Evolutionary conservation across 768 basidiomycete genomes (phyloP), one percentile per base, ranked within the genome.

Genomic region (Tylopilus cervinicoccineus): DNA sequence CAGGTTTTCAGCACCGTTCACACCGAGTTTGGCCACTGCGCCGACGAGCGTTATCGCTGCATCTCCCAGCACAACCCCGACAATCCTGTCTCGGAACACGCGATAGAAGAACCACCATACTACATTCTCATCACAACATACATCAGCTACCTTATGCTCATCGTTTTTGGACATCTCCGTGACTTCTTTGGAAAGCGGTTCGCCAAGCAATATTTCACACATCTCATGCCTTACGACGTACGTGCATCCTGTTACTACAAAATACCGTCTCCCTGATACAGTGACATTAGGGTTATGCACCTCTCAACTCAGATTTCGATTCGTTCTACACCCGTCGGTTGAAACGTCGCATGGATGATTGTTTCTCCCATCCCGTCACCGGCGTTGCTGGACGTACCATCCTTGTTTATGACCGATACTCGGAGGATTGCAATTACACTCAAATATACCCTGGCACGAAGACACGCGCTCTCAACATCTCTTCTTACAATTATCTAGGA

Each of bases 401-500:
- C 61, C 67, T 83, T 37, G 76, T 88, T 48, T 78, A 92, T 42
- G 92, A 98, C 71, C 88, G 95, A 37, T 76, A 80, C 55, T 88
- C 91, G 12, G 70, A 78, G 41, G 87, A 96, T 69, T 84, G 86
- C 72, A 89, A 93, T 70, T 74, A 79, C 61, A 85, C 84, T 4
- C 85, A 89, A 51, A 69, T 81, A 42, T 74, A 85, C 58, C 88
- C 90, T 2, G 95, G 93, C 50, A 79, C 75, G 1, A 79, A 77
- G 22, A 93, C 91, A 0, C 89, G 94, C 44, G 88, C 86, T 0
- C 85, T 99, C 58, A 99, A 99, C 67, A 88, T 98, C 56, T 94
- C 93, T 1, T 96, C 93, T 8, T 99, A 99, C 75, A 99, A 98
- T 72, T 99, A 98, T 65, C 91, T 99, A 59, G 96, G 96, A 4